A percentile compares a stretch with the other conserved stretches of the same genome.
phyloP scores from a whole-genome alignment of 306 rosid species.

The Vachellia pachyceras region DNA sequence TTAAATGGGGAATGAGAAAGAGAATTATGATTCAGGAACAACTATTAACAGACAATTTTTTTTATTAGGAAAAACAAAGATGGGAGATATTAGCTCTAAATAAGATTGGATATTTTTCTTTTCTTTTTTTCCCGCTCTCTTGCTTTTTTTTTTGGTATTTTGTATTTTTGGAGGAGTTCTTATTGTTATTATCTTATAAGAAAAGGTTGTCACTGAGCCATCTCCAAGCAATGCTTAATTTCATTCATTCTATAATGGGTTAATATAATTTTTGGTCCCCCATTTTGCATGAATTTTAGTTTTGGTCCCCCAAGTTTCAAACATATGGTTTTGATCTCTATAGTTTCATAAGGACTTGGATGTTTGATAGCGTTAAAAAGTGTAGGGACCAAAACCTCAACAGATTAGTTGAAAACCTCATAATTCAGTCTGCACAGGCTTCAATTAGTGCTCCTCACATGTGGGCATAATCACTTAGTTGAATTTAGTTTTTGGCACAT shows the following conservation, averaged over 20 bases:
- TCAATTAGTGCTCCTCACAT: slow-evolving; percentile 5
- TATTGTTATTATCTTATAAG: not conserved
- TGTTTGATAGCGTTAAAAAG: too few species aligned
- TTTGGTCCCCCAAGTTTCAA: too few species aligned
- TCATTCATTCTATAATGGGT: not conserved
- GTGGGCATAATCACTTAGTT: not conserved
- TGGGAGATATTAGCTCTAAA: not conserved
- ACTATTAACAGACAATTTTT: not conserved
- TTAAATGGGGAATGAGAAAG: not conserved
- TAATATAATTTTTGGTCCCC: too few species aligned
- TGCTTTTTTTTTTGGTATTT: not conserved
- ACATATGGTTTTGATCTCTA: too few species aligned
- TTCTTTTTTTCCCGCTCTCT: too few species aligned
- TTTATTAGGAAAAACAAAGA: not conserved
- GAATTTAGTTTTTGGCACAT: slow-evolving; percentile 20
- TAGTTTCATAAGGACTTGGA: too few species aligned
- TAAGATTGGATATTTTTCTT: not conserved
- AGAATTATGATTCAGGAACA: not conserved
- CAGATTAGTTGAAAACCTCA: too few species aligned
- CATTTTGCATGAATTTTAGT: too few species aligned
- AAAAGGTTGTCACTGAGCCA: not conserved
- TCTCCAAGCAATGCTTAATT: not conserved
- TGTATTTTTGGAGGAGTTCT: not conserved
- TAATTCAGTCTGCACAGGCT: not conserved
- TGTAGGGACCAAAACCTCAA: too few species aligned